Percentiles rank a stretch among this genome's conserved stretches.
Evolutionary conservation across 805 yeast species (phyloP).

Genomic region (Lachancea mirantina): DNA sequence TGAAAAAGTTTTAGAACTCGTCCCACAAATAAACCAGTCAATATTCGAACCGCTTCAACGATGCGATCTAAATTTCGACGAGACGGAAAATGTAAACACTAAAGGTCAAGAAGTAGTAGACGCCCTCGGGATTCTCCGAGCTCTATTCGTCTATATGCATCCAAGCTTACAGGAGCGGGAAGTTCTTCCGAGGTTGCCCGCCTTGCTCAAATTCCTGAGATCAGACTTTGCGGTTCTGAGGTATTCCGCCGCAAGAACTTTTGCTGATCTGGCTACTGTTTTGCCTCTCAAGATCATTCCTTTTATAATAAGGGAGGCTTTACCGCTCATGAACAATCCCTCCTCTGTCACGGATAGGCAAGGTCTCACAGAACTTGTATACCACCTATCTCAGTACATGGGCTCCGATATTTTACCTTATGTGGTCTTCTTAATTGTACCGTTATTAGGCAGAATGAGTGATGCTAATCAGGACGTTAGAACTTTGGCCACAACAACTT

Average conservation of each 20-base stretch:
- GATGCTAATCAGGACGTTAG: conserved; percentile 88
- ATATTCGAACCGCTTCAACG: conserved; percentile 59
- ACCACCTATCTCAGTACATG: conserved; percentile 79
- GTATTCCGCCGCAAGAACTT: conserved; percentile 82
- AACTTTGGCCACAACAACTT: conserved; percentile 85
- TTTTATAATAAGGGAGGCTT: conserved; percentile 62
- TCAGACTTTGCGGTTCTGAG: conserved; percentile 78
- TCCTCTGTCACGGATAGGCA: conserved; percentile 67
- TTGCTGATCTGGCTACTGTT: conserved; percentile 69
- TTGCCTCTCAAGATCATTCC: conserved; percentile 69
- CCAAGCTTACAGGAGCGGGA: conserved; percentile 38
- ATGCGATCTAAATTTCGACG: conserved; percentile 27
- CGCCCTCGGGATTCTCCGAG: conserved; percentile 73
- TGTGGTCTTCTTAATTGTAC: conserved; percentile 90
- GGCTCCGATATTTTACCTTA: conserved; percentile 87
- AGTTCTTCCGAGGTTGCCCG: conserved; percentile 47
- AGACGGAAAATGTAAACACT: conserved; percentile 34
- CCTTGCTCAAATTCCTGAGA: conserved; percentile 46
- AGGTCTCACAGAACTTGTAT: conserved; percentile 88
- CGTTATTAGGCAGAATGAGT: conserved; percentile 96
- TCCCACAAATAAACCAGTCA: conserved; percentile 59
- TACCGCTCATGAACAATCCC: conserved; percentile 78
- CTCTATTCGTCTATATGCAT: conserved; percentile 59
- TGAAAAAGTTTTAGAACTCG: conserved; percentile 44
- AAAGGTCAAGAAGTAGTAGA: conserved; percentile 80